Evolutionary conservation across 306 rosid genomes (phyloP).

Genomic region (Argentina anserina): DNA sequence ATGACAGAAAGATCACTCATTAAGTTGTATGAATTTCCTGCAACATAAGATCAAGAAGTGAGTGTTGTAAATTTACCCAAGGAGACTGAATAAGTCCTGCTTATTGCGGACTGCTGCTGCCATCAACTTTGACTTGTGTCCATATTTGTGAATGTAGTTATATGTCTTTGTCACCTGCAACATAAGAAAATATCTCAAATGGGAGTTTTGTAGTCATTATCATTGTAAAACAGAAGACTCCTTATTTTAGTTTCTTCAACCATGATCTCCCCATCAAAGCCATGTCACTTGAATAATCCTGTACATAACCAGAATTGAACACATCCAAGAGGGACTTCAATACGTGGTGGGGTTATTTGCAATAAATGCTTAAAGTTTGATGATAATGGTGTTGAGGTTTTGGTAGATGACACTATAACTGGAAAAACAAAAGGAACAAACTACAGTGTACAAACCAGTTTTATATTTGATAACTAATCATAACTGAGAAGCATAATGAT

Average conservation of each 20-base stretch:
- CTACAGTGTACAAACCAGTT: neutral
- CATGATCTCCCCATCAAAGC: neutral
- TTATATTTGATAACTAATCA: neutral
- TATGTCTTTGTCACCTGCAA: conserved; percentile 83
- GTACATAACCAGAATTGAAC: conserved; percentile 17
- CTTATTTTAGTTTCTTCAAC: neutral
- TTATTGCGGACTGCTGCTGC: conserved; percentile 99
- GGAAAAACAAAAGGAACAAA: neutral
- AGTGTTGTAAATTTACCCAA: conserved; percentile 57
- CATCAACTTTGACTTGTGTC: conserved; percentile 91
- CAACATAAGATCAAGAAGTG: conserved; percentile 14
- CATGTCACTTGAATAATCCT: neutral
- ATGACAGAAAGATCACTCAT: conserved; percentile 14
- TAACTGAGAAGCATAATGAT: neutral
- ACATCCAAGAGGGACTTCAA: conserved; percentile 9
- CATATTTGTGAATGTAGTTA: conserved; percentile 90
- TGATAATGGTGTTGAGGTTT: conserved; percentile 11
- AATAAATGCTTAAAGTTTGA: neutral
- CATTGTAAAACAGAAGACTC: neutral
- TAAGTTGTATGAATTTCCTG: conserved; percentile 18
- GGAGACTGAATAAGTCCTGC: conserved; percentile 89
- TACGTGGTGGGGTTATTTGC: neutral
- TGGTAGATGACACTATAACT: neutral
- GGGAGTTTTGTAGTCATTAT: conserved; percentile 1
- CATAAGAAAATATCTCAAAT: neutral